Percentiles rank a stretch among this genome's conserved stretches.
phyloP scores from a whole-genome alignment of 352 stramenopile genomes.

The Achlya hypogyna region DNA sequence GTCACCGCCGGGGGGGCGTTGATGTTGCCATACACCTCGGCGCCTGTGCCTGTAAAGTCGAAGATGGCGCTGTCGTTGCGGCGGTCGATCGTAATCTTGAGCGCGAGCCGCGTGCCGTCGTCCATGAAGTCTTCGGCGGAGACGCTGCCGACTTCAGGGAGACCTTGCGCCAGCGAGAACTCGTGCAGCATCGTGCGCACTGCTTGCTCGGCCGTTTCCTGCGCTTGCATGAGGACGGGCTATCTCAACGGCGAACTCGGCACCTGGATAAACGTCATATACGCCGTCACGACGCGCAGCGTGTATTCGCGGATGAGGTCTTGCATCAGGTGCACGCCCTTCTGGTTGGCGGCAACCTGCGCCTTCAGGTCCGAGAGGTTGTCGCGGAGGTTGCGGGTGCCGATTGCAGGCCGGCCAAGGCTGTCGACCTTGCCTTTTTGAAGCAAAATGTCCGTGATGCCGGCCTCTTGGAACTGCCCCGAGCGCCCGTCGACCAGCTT shows the following conservation, averaged over 20 bases:
- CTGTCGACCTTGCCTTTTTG: slow-evolving; percentile 82
- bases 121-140: slow-evolving; percentile 97
- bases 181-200: slow-evolving; percentile 94
- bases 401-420: slow-evolving; percentile 72
- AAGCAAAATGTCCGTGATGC: slow-evolving; percentile 93
- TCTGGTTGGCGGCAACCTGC: slow-evolving; percentile 97
- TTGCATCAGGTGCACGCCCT: slow-evolving; percentile 92
- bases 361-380: slow-evolving; percentile 96
- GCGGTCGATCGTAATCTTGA: slow-evolving; percentile 95
- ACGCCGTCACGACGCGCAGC: slow-evolving; percentile 91
- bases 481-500: slow-evolving; percentile 94
- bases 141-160: slow-evolving; percentile 80
- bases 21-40: slow-evolving; percentile 96
- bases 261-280: slow-evolving; percentile 98
- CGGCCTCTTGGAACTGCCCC: slow-evolving; percentile 94
- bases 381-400: slow-evolving; percentile 95
- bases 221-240: background rate
- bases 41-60: slow-evolving; percentile 95
- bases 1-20: slow-evolving; percentile 98
- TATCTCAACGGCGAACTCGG: background rate
- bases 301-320: slow-evolving; percentile 94
- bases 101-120: slow-evolving; percentile 94
- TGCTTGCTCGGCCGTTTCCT: slow-evolving; percentile 86
- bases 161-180: slow-evolving; percentile 77
- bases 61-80: slow-evolving; percentile 87